A percentile compares a stretch with the other conserved stretches of the same genome.
Evolutionary conservation across 1,284 basidiomycete genomes (phyloP).

Genomic region (Cerioporus squamosus): DNA sequence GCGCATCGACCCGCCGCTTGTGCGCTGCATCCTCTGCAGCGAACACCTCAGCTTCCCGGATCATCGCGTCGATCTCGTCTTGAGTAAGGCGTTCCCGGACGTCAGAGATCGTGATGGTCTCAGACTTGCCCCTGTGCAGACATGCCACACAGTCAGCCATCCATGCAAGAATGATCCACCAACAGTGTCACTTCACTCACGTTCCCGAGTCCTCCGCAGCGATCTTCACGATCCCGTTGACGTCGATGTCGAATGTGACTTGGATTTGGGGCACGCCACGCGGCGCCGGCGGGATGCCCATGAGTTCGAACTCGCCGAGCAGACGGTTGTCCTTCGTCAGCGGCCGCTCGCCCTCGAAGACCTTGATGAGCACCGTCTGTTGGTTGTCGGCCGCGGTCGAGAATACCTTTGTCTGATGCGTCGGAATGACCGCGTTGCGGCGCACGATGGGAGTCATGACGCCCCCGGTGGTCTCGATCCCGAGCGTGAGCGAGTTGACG

Average conservation of each 20-base stretch:
- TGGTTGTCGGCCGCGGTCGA: conserved; percentile 99
- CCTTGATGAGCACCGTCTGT: conserved; percentile 98
- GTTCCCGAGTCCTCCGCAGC: conserved; percentile 91
- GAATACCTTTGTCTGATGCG: conserved; percentile 98
- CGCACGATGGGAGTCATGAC: conserved; percentile 98
- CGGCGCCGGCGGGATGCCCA: conserved; percentile 90
- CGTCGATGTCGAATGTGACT: conserved; percentile 93
- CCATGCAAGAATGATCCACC: too few species aligned
- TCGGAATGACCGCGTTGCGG: conserved; percentile 98
- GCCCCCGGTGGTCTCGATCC: conserved; percentile 99
- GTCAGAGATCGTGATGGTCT: conserved; percentile 90
- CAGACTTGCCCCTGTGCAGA: conserved; percentile 74
- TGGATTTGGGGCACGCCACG: conserved; percentile 96
- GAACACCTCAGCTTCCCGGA: conserved; percentile 88
- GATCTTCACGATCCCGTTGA: conserved; percentile 91
- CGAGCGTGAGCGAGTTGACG: conserved; percentile 94
- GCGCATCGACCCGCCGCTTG: conserved; percentile 88
- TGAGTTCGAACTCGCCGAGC: conserved; percentile 96
- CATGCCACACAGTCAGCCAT: neutral
- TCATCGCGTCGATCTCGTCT: conserved; percentile 92
- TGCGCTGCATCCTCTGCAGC: conserved; percentile 88
- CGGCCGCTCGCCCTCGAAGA: conserved; percentile 98
- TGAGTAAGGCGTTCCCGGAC: conserved; percentile 81
- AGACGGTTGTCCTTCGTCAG: conserved; percentile 98
- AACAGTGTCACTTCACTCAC: conserved; percentile 49